Conservation (phyloP, 202 grass and related monocot genomes). For the Dendrocalamus latiflorus region DNA sequence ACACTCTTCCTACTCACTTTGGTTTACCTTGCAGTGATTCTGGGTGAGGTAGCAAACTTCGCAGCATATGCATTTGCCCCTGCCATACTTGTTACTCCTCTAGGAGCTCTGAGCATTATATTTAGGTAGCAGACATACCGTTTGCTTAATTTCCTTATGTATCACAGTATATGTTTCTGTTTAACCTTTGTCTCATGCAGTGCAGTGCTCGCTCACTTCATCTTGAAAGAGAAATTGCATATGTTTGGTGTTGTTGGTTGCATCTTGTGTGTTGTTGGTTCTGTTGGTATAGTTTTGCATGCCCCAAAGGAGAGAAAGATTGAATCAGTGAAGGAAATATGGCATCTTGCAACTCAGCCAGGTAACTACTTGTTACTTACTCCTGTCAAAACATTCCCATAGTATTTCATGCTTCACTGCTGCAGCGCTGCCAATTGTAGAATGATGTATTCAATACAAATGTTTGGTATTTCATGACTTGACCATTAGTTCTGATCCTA, state of each 20-base stretch:
- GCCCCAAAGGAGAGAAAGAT: conserved; percentile 88
- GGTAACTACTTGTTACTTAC: too few relatives aligned
- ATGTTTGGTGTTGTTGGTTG: too few relatives aligned
- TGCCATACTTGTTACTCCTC: too few relatives aligned
- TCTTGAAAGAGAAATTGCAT: conserved; percentile 80
- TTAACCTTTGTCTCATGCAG: conserved; percentile 57
- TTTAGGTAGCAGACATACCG: conserved; percentile 59
- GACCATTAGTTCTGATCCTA: too few relatives aligned
- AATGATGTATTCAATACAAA: too few relatives aligned
- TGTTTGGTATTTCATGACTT: too few relatives aligned
- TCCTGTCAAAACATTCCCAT: background rate
- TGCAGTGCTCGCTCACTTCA: conserved; percentile 89
- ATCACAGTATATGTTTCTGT: background rate
- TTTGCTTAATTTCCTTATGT: background rate
- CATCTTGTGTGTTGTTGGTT: conserved; percentile 87
- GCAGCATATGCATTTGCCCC: too few relatives aligned
- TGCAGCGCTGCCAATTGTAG: too few relatives aligned
- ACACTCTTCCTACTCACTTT: too few relatives aligned
- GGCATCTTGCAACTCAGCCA: conserved; percentile 86
- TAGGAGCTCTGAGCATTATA: conserved; percentile 95
- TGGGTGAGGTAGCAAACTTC: too few relatives aligned
- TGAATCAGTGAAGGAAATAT: conserved; percentile 85
- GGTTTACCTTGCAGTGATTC: too few relatives aligned
- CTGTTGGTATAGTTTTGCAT: conserved; percentile 74
- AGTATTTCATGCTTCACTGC: too few relatives aligned